Evolutionary conservation across 1,284 basidiomycete genomes (phyloP), one percentile per base, ranked within the genome.

Genomic region (Mycena citricolor): DNA sequence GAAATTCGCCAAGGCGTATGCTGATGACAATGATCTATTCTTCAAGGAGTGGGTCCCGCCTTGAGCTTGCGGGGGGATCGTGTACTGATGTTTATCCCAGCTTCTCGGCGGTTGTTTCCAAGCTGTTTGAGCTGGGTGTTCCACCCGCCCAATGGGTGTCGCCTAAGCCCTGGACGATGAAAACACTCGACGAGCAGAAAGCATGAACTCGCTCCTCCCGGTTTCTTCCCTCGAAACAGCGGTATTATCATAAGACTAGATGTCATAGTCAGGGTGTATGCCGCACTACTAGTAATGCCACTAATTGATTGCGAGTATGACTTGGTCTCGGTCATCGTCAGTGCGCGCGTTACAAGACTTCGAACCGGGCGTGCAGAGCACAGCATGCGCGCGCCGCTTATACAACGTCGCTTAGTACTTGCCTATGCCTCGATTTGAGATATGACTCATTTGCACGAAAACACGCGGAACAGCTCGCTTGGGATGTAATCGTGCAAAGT

Each of bases 41-140:
- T 95, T 95, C 79, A 83, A 86, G 62, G 93, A 94, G 90, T 90
- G 60, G 56, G 84, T 73, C 5, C 42, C 25, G 11, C 26, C 47
- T 44, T 8, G 33, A 31, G 25, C 20, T n/a, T 14, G n/a, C 30
- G 36, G 4, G 17, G 24, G 13, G 13, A 49, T 20, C 36, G 38
- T 13, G 24, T 48, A 40, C 20, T 32, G 10, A 23, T 55, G 34
- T 50, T 4, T 11, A 3, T 41, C 11, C 14, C 55, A 91, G 90
- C 69, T 97, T 95, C 76, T 77, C 91, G 46, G 74, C 74, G 34
- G 88, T 76, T 31, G 81, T 93, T 55, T 58, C 77, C 35, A 83
- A 76, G 54, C 79, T 97, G 31, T 82, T 95, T 56, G 93, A 95
- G 70, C 85, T 94, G 43, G 93, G 93, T 56, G 90, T 95, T 7